A percentile compares a stretch with the other conserved stretches of the same genome.
phyloP scores from a whole-genome alignment of 106 monocot genomes.

The Amphibolis antarctica region DNA sequence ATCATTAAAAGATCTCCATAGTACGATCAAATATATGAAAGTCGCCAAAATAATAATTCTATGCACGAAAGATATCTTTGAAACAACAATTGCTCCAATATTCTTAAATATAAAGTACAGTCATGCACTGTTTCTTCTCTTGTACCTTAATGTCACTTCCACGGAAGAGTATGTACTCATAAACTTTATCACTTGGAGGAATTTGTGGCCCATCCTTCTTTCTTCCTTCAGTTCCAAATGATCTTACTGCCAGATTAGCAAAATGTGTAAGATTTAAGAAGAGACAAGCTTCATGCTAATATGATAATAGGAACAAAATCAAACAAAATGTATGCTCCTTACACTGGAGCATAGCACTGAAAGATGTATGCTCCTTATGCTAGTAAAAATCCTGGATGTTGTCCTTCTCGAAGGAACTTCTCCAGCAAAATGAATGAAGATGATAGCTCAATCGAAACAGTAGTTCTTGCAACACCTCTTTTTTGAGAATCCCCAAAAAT shows the following conservation, averaged over 20 bases:
- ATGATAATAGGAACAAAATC: too few species aligned
- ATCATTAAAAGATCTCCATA: too few species aligned
- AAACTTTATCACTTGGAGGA: constrained; percentile 34
- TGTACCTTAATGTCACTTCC: constrained; percentile 52
- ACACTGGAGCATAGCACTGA: too few species aligned
- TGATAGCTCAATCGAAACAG: too few species aligned
- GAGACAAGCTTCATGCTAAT: background rate
- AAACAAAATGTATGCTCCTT: too few species aligned
- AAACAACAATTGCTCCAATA: background rate
- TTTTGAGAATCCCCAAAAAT: too few species aligned
- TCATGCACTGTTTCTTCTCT: background rate
- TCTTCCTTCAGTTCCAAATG: constrained; percentile 41
- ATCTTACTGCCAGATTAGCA: constrained; percentile 18
- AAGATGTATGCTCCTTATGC: too few species aligned
- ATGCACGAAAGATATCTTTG: background rate
- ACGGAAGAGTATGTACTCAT: constrained; percentile 49
- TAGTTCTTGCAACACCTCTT: too few species aligned
- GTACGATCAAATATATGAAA: background rate
- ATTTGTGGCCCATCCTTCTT: constrained; percentile 41
- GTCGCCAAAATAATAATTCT: background rate
- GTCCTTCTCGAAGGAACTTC: too few species aligned
- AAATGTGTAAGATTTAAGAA: background rate
- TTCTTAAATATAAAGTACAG: background rate
- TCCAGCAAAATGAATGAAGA: too few species aligned
- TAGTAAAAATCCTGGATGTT: too few species aligned